These are phyloP conservation scores for Xylaria scruposa DNA, from an alignment of 495 filamentous ascomycete species.

Conservation along the genomic window DNA sequence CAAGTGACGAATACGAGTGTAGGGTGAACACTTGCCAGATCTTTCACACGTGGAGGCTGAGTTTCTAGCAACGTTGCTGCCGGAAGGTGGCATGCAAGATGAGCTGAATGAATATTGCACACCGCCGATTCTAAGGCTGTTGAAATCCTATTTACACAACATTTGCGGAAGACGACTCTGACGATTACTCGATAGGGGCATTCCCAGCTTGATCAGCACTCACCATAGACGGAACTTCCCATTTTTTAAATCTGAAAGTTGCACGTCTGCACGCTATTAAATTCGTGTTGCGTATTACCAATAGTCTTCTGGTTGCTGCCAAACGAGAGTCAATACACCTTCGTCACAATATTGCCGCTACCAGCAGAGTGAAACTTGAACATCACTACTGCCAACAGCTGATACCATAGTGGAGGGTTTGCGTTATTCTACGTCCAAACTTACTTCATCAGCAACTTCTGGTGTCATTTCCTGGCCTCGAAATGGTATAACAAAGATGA, in stretches of 20 bases:
- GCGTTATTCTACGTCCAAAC: not conserved
- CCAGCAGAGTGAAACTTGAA: not conserved
- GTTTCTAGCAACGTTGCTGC: not conserved
- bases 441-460: not conserved
- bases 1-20: not conserved
- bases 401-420: not conserved
- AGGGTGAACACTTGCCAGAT: not conserved
- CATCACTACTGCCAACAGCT: not conserved
- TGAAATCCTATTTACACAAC: not conserved
- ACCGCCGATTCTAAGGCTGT: not conserved
- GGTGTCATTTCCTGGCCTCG: not conserved
- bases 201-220: not conserved
- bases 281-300: not conserved
- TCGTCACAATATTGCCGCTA: not conserved
- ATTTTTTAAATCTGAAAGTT: not conserved
- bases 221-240: not conserved
- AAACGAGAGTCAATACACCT: not conserved
- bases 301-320: not conserved
- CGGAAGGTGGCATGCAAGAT: not conserved
- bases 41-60: not conserved
- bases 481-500: not conserved
- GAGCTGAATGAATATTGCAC: not conserved
- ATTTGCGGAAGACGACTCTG: not conserved
- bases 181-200: not conserved
- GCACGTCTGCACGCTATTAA: not conserved